Conservation (phyloP, 495 filamentous ascomycete species). For the Trichoderma gamsii region DNA sequence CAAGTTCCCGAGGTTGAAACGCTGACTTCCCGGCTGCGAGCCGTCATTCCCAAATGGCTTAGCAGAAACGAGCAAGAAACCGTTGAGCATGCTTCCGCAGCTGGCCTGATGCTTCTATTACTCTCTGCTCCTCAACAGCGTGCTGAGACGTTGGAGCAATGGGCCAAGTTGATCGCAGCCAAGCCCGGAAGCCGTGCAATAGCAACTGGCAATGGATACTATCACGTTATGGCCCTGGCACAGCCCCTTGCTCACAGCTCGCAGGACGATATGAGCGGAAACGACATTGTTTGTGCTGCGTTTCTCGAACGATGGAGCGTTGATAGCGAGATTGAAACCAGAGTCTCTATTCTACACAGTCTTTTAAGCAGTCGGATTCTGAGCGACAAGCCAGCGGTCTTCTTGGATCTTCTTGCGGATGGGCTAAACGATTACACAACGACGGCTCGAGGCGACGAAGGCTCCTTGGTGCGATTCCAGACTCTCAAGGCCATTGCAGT, state of each 20-base stretch:
- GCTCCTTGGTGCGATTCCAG: constrained; percentile 72
- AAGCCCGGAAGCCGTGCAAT: constrained; percentile 25
- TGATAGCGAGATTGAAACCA: constrained; percentile 49
- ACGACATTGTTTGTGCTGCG: constrained; percentile 24
- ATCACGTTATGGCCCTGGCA: constrained; percentile 36
- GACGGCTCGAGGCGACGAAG: constrained; percentile 80
- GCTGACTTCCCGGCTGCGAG: constrained; percentile 4
- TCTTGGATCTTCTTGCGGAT: constrained; percentile 38
- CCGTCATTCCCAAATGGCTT: constrained; percentile 33
- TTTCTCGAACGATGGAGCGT: constrained; percentile 36
- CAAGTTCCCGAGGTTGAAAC: constrained; percentile 22
- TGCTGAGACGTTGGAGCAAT: constrained; percentile 29
- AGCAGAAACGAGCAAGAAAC: constrained; percentile 38
- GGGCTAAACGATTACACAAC: constrained; percentile 84
- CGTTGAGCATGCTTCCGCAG: constrained; percentile 35
- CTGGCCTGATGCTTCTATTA: constrained; percentile 35
- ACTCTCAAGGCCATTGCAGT: constrained; percentile 58
- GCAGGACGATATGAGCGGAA: background rate
- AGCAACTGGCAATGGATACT: constrained; percentile 34
- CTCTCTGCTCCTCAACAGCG: constrained; percentile 28
- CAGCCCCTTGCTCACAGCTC: constrained; percentile 23
- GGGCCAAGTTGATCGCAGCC: constrained; percentile 32
- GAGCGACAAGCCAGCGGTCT: constrained; percentile 24
- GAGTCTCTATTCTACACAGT: constrained; percentile 55
- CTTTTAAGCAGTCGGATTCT: constrained; percentile 43